Percentiles rank a stretch among this genome's conserved stretches.
Evolutionary conservation across 2,329 filamentous ascomycete species (phyloP).

Genomic region (Rutstroemia sp.): DNA sequence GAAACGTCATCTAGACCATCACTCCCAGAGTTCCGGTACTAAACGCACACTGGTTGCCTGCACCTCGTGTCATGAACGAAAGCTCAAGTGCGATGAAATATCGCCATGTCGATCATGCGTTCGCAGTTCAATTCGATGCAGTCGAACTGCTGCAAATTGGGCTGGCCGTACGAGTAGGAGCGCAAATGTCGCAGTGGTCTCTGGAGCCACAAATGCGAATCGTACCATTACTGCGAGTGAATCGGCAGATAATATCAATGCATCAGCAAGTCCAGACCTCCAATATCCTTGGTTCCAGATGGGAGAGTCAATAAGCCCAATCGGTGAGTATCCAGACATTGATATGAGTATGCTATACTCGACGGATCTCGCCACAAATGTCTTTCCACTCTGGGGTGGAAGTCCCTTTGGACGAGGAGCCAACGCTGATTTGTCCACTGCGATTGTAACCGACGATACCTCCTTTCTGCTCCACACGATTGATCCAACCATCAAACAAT

Average conservation of each 20-base stretch:
- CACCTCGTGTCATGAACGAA: conserved; percentile 38
- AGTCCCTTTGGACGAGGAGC: neutral
- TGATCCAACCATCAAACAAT: neutral
- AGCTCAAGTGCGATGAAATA: conserved; percentile 38
- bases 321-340: neutral
- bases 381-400: neutral
- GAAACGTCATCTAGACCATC: conserved; percentile 20
- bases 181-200: neutral
- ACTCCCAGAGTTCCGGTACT: conserved; percentile 18
- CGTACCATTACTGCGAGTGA: neutral
- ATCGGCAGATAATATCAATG: neutral
- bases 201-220: neutral
- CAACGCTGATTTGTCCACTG: neutral
- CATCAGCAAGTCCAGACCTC: neutral
- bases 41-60: conserved; percentile 35
- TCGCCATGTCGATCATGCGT: conserved; percentile 33
- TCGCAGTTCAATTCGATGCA: conserved; percentile 34
- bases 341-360: neutral
- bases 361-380: neutral
- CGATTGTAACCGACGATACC: neutral
- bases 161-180: neutral
- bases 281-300: neutral
- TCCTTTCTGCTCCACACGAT: neutral
- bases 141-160: neutral
- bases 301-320: neutral